phyloP scores from a whole-genome alignment of 495 filamentous ascomycete species.

The Pseudevernia furfuracea region DNA sequence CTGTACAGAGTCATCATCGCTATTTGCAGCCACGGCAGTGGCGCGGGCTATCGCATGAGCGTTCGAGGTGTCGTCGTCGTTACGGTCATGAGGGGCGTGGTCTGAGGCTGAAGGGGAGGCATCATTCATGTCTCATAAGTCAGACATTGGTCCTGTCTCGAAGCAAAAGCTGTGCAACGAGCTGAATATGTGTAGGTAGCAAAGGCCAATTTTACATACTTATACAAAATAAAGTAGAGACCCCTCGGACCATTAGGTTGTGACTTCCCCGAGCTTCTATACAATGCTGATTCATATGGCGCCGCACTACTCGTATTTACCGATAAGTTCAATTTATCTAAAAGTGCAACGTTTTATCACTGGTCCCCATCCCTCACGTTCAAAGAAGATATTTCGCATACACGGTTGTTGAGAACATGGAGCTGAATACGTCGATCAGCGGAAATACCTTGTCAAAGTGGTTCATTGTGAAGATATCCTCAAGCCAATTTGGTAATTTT shows the following conservation, averaged over 20 bases:
- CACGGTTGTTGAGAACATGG: not conserved
- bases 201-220: not conserved
- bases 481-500: not conserved
- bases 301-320: not conserved
- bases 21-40: not conserved
- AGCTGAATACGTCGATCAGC: not conserved
- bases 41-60: slow-evolving; percentile 1
- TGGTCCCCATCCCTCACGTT: not conserved
- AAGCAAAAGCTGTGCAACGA: slow-evolving; percentile 1
- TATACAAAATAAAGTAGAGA: not conserved
- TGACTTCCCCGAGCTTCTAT: not conserved
- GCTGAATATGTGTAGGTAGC: not conserved
- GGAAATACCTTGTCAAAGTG: not conserved
- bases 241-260: too few species aligned
- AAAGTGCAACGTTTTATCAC: not conserved
- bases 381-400: not conserved
- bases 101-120: slow-evolving; percentile 19
- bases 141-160: slow-evolving; percentile 29
- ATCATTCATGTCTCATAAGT: slow-evolving; percentile 26
- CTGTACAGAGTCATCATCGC: not conserved
- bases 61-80: not conserved
- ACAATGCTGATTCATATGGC: not conserved
- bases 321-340: not conserved
- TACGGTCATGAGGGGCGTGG: slow-evolving; percentile 14
- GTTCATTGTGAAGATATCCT: not conserved